phyloP scores from a whole-genome alignment of 2,329 filamentous ascomycete species.

The Colletotrichum sidae region DNA sequence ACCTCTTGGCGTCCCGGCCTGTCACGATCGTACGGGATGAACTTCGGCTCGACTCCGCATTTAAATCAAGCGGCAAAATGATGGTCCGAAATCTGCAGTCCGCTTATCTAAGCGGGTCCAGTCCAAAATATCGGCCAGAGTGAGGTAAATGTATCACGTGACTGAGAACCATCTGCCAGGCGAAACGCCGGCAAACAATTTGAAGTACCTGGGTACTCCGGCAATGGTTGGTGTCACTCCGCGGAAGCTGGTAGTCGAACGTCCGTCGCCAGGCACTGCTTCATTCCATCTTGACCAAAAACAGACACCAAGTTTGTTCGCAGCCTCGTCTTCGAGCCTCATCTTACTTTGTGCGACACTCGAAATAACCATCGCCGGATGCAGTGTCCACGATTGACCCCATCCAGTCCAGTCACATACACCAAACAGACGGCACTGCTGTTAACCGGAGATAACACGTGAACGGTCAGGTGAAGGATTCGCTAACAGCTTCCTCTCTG shows the following conservation, averaged over 20 bases:
- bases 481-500: conserved; percentile 4
- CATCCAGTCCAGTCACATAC: too few relatives aligned
- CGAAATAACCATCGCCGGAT: neutral
- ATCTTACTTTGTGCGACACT: neutral
- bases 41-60: neutral
- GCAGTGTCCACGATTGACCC: neutral
- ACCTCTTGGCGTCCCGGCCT: too few relatives aligned
- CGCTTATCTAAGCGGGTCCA: too few relatives aligned
- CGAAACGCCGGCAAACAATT: too few relatives aligned
- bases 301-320: conserved; percentile 7
- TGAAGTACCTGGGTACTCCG: too few relatives aligned
- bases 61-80: too few relatives aligned
- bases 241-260: conserved; percentile 4
- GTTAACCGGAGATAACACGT: conserved; percentile 24
- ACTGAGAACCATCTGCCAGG: too few relatives aligned
- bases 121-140: too few relatives aligned
- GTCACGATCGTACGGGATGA: conserved; percentile 1
- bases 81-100: too few relatives aligned
- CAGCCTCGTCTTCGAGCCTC: conserved; percentile 7
- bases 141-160: too few relatives aligned
- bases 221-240: neutral
- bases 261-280: neutral
- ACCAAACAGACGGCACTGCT: conserved; percentile 2
- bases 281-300: conserved; percentile 4
- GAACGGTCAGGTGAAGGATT: conserved; percentile 32